Evolutionary conservation across 257 asterid species (phyloP).

Genomic region (Solanum arcanum): DNA sequence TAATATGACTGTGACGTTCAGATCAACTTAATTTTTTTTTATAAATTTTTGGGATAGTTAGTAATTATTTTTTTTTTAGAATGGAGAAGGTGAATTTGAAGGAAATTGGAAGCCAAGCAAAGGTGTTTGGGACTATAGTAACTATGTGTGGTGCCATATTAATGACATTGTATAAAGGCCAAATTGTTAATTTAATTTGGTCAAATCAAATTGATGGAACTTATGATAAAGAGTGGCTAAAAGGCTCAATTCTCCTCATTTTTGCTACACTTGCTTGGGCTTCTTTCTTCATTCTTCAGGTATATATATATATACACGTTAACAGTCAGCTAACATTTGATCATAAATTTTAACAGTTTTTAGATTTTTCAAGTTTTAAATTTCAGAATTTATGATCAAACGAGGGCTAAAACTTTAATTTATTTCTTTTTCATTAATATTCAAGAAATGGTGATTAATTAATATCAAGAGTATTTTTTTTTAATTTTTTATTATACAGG

Average conservation of each 20-base stretch:
- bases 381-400: background rate
- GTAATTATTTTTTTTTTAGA: constrained; percentile 4
- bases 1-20: background rate
- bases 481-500: constrained; percentile 14
- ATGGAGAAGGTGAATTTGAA: constrained; percentile 65
- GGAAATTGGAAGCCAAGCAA: constrained; percentile 66
- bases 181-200: constrained; percentile 50
- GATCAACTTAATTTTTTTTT: background rate
- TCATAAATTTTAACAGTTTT: fast-evolving
- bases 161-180: constrained; percentile 91
- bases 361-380: too few species aligned
- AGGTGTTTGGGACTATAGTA: constrained; percentile 58
- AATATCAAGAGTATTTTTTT: too few species aligned
- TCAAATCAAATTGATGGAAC: constrained; percentile 12
- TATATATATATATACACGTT: background rate
- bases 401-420: too few species aligned
- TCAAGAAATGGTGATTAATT: background rate
- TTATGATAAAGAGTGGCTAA: constrained; percentile 70
- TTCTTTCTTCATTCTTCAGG: constrained; percentile 87
- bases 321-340: background rate
- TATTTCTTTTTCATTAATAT: too few species aligned
- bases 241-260: constrained; percentile 77
- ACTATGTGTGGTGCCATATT: constrained; percentile 77
- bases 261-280: constrained; percentile 95
- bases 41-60: background rate